Base-by-base conservation (phyloP, 1,139 yeast genomes). In the Taiozyma onychis region DNA sequence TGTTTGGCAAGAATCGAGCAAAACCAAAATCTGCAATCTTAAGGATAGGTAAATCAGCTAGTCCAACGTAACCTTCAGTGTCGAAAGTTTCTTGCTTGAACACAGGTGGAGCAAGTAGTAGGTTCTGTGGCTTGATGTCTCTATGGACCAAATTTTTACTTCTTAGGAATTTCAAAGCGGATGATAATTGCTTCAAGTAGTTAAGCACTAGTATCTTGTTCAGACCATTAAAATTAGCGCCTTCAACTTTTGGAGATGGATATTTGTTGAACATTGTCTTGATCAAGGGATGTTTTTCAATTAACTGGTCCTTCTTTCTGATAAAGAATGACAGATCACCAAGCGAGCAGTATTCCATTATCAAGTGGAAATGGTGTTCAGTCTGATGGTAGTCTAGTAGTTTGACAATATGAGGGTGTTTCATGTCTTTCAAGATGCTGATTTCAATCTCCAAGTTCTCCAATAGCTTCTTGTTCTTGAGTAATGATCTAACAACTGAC, bases 1-100 rank as follows among this genome's bases (percentile, higher is more conserved):
- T 87, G 45, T 88, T 83, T 10, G 98, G 98, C 57, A 93, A 74
- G 63, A 90, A 88, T 55, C 99, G 76, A 6, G 99, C 99, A 72
- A 93, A 95, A 1, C 99, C 99, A 69, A 93, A 93, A 70, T 93
- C 99, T 18, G 99, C 99, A 54, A 93, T 84, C 66, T 93, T 91
- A 56, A 93, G 75, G 18, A 90, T 78, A 1, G 99, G 99, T 54
- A 93, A 74, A 59, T 88, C 95, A 83, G 95, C 87, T 54, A 85
- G 72, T 0, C 97, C 97, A 4, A 81, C 83, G 68, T 74, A 88
- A 6, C 84, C 77, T 13, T 69, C 71, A 14, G 71, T 73, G 43
- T 73, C 73, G 55, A 89, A 89, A 28, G 79, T 82, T 28, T 72
- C 69, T 54, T 77, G 75, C 14, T 90, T 75, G 62, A 82, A 85